Evolutionary conservation across 2,329 filamentous ascomycete genomes (phyloP), one percentile per base, ranked within the genome.

Genomic region (Aspergillus piperis): DNA sequence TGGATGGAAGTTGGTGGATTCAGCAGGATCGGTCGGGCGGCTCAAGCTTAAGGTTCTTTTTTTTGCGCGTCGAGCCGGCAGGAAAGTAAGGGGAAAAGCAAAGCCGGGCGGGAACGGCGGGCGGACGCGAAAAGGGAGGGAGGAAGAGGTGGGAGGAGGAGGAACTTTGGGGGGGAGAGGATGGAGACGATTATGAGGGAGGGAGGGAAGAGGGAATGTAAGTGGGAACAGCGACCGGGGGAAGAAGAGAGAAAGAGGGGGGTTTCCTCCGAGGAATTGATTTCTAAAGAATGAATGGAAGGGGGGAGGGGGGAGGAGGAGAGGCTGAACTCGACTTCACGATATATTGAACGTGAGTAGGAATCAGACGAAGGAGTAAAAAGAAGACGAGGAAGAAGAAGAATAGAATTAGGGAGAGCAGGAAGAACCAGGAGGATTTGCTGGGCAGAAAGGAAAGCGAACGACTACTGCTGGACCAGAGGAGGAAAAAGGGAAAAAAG

Each of bases 11-110:
- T 41, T 32, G 23, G 59, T 32, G 41, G 41, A 44, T 44, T 44
- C 41, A 44, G 41, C 49, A 47, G 39, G 49, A 41, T 54, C 41
- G 57, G 36, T 55, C 53, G 53, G 41, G 53, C 19, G 41, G 41
- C 41, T 44, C 41, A 44, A 44, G 41, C 53, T 54, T 27, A 55
- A 51, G 50, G 53, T 54, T 57, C 50, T 62, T 55, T 62, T 52
- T 54, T 55, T 57, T 48, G 63, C 63, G 63, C 61, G 59, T 59
- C 49, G 48, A 53, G 50, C 49, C 52, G 60, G 44, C 54, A 53
- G 55, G 53, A 62, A 58, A 58, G 59, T 54, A 63, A 58, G 61
- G 57, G 63, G 54, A 58, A 44, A 36, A 39, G 36, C 23, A 53
- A 53, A 25, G 41, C 41, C 41, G 17, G 19, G 36, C 44, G 48